Conservation (phyloP, 306 rosid species). For the Gynostemma pentaphyllum region DNA sequence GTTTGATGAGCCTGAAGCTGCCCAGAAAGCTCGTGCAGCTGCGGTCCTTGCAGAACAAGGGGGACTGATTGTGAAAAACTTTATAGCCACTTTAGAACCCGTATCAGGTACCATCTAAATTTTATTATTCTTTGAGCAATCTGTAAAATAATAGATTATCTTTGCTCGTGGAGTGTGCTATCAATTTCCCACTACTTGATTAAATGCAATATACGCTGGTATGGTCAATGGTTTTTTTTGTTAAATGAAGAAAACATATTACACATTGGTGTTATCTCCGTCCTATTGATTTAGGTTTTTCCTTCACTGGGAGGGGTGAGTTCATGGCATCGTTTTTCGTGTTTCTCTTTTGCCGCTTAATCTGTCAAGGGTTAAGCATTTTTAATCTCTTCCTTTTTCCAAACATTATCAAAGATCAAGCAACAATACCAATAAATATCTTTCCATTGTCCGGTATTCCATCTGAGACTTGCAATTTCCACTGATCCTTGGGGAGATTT, state of each 20-base stretch:
- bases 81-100: constrained; percentile 58
- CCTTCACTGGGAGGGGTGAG: too few relatives aligned
- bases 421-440: neutral
- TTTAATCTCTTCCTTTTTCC: neutral
- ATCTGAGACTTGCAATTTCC: neutral
- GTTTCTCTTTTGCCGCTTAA: neutral
- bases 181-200: too few relatives aligned
- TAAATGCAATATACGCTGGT: neutral
- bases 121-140: neutral
- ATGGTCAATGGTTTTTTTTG: neutral
- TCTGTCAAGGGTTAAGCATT: neutral
- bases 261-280: neutral
- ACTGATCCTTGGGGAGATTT: neutral
- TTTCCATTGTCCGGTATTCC: neutral
- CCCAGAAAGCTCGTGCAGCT: constrained; percentile 87
- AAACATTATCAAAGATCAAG: neutral
- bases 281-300: neutral
- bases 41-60: constrained; percentile 61
- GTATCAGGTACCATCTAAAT: constrained; percentile 43
- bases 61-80: constrained; percentile 71
- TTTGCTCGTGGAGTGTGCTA: too few relatives aligned
- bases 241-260: neutral
- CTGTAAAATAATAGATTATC: neutral
- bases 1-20: constrained; percentile 67
- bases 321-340: neutral